phyloP scores from a whole-genome alignment of 139 green algal species.

The Pseudopediastrum boryanum region DNA sequence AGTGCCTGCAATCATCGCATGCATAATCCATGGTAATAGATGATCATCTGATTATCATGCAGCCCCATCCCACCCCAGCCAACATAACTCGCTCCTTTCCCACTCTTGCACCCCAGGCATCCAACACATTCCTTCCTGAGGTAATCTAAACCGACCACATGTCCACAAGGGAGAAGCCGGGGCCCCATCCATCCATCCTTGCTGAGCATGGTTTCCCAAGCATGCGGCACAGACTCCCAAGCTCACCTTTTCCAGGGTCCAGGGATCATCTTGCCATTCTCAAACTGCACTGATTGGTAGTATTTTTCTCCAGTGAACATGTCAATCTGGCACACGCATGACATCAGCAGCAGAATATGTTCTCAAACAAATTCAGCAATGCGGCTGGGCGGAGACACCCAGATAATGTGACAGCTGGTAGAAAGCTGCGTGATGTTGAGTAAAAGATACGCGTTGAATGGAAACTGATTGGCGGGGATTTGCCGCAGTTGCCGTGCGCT shows the following conservation, averaged over 20 bases:
- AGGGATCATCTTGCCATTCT: slow-evolving; percentile 52
- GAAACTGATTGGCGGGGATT: too few relatives aligned
- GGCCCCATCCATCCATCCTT: neutral
- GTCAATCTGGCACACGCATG: slow-evolving; percentile 47
- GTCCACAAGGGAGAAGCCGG: neutral
- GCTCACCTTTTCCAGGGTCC: slow-evolving; percentile 54
- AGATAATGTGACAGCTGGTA: too few relatives aligned
- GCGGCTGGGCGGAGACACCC: too few relatives aligned
- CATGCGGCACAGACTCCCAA: neutral
- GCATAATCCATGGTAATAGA: too few relatives aligned
- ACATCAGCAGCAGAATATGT: neutral
- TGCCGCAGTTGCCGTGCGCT: too few relatives aligned
- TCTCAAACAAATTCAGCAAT: too few relatives aligned
- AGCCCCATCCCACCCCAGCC: too few relatives aligned
- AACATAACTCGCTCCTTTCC: neutral
- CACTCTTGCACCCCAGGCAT: neutral
- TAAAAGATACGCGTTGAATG: too few relatives aligned
- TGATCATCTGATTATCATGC: too few relatives aligned
- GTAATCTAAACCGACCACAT: neutral
- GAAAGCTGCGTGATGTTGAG: too few relatives aligned
- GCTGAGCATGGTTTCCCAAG: neutral
- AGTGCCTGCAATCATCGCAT: too few relatives aligned
- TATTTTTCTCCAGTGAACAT: slow-evolving; percentile 60
- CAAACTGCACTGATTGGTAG: slow-evolving; percentile 48
- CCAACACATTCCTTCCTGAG: neutral